Evolutionary conservation across 2,329 filamentous ascomycete species (phyloP).

Genomic region (Stachybotrys chartarum): DNA sequence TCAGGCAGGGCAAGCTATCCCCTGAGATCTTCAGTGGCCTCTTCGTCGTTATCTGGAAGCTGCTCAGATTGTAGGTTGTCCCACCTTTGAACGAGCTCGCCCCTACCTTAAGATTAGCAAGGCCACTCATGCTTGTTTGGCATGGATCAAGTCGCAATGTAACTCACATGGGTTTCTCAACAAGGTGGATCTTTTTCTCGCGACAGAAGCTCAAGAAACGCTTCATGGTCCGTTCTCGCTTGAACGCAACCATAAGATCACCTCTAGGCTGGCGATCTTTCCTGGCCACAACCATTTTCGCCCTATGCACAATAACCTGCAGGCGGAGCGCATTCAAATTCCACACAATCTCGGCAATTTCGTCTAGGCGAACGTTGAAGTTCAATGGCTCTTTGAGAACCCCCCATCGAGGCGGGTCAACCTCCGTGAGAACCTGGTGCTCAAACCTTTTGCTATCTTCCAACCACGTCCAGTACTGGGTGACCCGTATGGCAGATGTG

Average conservation of each 20-base stretch:
- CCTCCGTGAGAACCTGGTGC: slow-evolving; percentile 45
- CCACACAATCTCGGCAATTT: slow-evolving; percentile 39
- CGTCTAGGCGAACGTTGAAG: slow-evolving; percentile 39
- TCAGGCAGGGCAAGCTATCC: slow-evolving; percentile 14
- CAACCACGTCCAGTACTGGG: slow-evolving; percentile 50
- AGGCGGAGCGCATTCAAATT: slow-evolving; percentile 34
- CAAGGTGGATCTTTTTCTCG: slow-evolving; percentile 33
- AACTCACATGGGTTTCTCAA: slow-evolving; percentile 34
- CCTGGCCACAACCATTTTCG: slow-evolving; percentile 14
- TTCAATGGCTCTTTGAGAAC: slow-evolving; percentile 42
- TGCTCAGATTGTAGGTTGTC: slow-evolving; percentile 23
- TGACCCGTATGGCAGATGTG: slow-evolving; percentile 39
- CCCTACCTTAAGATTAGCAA: slow-evolving; percentile 12
- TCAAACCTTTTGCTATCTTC: slow-evolving; percentile 34
- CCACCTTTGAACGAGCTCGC: slow-evolving; percentile 30
- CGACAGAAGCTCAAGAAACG: slow-evolving; percentile 42
- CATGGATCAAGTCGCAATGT: too few relatives aligned
- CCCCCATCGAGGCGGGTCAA: slow-evolving; percentile 37
- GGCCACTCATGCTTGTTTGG: slow-evolving; percentile 8
- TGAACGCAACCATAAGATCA: slow-evolving; percentile 44
- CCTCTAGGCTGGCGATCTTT: slow-evolving; percentile 30
- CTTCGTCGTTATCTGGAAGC: slow-evolving; percentile 16
- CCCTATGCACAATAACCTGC: slow-evolving; percentile 28
- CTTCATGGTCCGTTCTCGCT: slow-evolving; percentile 43
- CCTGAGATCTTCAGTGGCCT: slow-evolving; percentile 15